phyloP scores from a whole-genome alignment of 257 asterid genomes.

The Salvia miltiorrhiza region DNA sequence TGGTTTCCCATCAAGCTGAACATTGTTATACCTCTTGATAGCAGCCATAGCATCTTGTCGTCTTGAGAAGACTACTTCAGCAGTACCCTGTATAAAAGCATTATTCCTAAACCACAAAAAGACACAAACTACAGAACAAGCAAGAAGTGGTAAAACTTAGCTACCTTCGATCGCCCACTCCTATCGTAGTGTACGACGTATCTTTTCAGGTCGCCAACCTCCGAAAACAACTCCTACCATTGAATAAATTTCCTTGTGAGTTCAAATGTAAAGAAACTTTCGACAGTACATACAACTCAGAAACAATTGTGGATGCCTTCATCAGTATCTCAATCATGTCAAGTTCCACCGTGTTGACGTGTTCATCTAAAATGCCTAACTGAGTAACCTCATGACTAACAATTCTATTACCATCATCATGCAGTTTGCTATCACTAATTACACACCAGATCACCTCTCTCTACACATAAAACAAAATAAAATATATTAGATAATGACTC shows the following conservation, averaged over 20 bases:
- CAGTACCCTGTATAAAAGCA: slow-evolving; percentile 71
- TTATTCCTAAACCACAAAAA: slow-evolving; percentile 26
- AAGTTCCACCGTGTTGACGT: background rate
- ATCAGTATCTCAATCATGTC: background rate
- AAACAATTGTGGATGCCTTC: background rate
- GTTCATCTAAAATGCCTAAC: background rate
- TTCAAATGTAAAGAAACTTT: slow-evolving; percentile 3
- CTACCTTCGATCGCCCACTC: slow-evolving; percentile 97
- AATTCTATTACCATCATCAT: background rate
- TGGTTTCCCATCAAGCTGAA: slow-evolving; percentile 72
- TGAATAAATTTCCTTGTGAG: background rate
- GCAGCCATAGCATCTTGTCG: slow-evolving; percentile 80
- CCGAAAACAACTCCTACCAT: slow-evolving; percentile 82
- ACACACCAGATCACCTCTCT: background rate
- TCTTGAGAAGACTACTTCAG: slow-evolving; percentile 68
- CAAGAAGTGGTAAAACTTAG: slow-evolving; percentile 20
- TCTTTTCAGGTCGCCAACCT: slow-evolving; percentile 86
- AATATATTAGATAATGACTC: background rate
- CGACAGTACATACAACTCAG: slow-evolving; percentile 8
- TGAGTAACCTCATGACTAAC: background rate
- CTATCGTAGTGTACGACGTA: slow-evolving; percentile 73
- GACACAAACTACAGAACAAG: slow-evolving; percentile 27
- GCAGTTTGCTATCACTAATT: background rate
- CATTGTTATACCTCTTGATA: slow-evolving; percentile 47
- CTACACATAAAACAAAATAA: background rate